These are phyloP conservation scores for Blattamonas nauphoetae DNA, from an alignment of 78 protist species.

Conservation along the genomic window DNA sequence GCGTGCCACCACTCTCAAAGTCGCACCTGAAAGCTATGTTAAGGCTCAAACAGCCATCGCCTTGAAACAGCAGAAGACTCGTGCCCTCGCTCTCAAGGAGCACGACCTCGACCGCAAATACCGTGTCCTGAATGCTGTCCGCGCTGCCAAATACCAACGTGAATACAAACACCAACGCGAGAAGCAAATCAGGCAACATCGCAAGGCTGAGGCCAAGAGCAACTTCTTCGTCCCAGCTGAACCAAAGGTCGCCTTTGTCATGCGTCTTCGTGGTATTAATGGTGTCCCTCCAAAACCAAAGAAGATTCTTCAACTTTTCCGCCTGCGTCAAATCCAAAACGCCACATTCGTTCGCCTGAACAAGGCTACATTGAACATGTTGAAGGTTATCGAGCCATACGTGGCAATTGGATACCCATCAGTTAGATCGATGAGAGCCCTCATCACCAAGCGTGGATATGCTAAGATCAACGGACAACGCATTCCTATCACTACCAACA, in stretches of 20 bases:
- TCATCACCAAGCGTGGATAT: slow-evolving; percentile 97
- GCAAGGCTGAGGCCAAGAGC: slow-evolving; percentile 68
- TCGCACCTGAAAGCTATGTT: neutral
- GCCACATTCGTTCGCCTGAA: slow-evolving; percentile 90
- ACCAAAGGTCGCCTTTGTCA: slow-evolving; percentile 94
- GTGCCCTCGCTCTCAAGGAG: neutral
- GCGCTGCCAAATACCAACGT: neutral
- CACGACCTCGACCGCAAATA: too few relatives aligned
- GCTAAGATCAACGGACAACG: slow-evolving; percentile 83
- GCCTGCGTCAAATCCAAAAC: slow-evolving; percentile 97
- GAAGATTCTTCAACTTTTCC: slow-evolving; percentile 91
- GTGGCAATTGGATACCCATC: slow-evolving; percentile 94
- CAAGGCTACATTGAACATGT: slow-evolving; percentile 95
- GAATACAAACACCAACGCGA: neutral
- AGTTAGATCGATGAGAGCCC: slow-evolving; percentile 83
- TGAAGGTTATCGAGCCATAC: slow-evolving; percentile 86
- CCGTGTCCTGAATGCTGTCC: neutral
- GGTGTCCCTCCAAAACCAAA: slow-evolving; percentile 81
- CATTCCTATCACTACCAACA: slow-evolving; percentile 81
- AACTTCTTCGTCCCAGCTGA: slow-evolving; percentile 83
- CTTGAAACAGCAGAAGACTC: neutral
- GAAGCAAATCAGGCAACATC: neutral
- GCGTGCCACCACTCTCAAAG: neutral
- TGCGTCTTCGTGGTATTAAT: slow-evolving; percentile 96
- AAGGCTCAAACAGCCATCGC: neutral